A percentile compares a stretch with the other conserved stretches of the same genome.
These are phyloP conservation scores for Claviceps pazoutovae DNA, from an alignment of 2,329 filamentous ascomycete genomes.

Conservation along the genomic window DNA sequence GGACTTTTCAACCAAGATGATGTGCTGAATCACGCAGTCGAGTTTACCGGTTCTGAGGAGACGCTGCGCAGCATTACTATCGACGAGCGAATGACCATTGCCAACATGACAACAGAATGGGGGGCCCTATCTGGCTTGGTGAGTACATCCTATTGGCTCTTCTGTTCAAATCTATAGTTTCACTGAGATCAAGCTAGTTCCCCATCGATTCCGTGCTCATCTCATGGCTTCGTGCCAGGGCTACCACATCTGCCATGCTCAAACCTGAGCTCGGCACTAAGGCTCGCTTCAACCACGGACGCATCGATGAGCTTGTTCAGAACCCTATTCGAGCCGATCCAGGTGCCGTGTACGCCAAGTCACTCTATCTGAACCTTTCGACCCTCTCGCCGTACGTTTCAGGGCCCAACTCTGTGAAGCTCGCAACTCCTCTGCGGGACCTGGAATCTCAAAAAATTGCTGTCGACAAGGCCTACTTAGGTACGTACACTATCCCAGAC, in stretches of 20 bases:
- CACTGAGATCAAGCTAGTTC: constrained; percentile 31
- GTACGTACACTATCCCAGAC: neutral
- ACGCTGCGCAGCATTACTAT: constrained; percentile 61
- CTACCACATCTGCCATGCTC: constrained; percentile 53
- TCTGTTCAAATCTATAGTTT: neutral
- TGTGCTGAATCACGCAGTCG: constrained; percentile 80
- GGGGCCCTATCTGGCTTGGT: constrained; percentile 41
- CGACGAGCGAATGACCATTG: constrained; percentile 59
- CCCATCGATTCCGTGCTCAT: constrained; percentile 63
- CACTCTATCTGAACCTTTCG: constrained; percentile 67
- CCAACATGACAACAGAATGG: constrained; percentile 77
- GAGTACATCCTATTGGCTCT: neutral
- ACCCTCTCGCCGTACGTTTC: constrained; percentile 74
- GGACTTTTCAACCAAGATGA: constrained; percentile 79
- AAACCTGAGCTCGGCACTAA: constrained; percentile 26
- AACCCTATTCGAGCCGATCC: constrained; percentile 58
- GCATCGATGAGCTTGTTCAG: constrained; percentile 57
- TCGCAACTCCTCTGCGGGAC: neutral
- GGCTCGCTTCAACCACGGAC: constrained; percentile 55
- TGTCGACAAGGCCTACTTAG: neutral
- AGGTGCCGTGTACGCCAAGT: constrained; percentile 70
- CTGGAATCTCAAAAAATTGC: neutral
- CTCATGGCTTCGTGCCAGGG: constrained; percentile 64
- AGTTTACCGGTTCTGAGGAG: constrained; percentile 70
- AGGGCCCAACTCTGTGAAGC: constrained; percentile 74